Conservation (phyloP, 495 filamentous ascomycete species). For the Xylaria venustula region DNA sequence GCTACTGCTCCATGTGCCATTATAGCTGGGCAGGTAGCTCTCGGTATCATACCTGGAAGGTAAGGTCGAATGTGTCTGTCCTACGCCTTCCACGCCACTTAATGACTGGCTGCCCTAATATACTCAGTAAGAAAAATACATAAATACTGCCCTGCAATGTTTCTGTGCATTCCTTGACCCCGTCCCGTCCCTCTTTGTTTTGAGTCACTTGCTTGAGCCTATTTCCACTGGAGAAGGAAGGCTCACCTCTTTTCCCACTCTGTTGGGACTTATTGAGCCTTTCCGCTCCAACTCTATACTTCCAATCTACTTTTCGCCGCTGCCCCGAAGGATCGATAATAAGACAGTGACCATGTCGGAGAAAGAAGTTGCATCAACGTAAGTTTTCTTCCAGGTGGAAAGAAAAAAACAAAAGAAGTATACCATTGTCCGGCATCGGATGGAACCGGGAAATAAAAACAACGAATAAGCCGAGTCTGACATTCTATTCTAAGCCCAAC, state of each 20-base stretch:
- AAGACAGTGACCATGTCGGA: conserved; percentile 1
- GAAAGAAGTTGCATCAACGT: conserved; percentile 2
- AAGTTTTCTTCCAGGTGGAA: not conserved
- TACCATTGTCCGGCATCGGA: too few relatives aligned
- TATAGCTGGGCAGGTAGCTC: not conserved
- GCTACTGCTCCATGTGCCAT: too few relatives aligned
- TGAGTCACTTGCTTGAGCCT: not conserved
- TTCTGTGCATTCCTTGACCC: not conserved
- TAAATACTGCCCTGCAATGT: not conserved
- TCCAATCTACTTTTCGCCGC: not conserved
- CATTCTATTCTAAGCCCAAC: not conserved
- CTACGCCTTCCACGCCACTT: too few relatives aligned
- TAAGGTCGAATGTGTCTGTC: too few relatives aligned
- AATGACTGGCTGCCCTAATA: too few relatives aligned
- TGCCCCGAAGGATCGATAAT: not conserved
- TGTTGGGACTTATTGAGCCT: not conserved
- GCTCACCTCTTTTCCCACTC: not conserved
- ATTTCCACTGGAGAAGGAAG: not conserved
- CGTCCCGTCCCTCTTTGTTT: not conserved
- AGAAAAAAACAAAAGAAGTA: too few relatives aligned
- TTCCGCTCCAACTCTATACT: not conserved
- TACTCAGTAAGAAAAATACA: not conserved
- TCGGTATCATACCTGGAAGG: too few relatives aligned
- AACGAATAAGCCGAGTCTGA: not conserved
- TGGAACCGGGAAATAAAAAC: too few relatives aligned